A percentile compares a stretch with the other conserved stretches of the same genome.
phyloP scores from a whole-genome alignment of 2,329 filamentous ascomycete species.

The Aspergillus ochraceoroseus region DNA sequence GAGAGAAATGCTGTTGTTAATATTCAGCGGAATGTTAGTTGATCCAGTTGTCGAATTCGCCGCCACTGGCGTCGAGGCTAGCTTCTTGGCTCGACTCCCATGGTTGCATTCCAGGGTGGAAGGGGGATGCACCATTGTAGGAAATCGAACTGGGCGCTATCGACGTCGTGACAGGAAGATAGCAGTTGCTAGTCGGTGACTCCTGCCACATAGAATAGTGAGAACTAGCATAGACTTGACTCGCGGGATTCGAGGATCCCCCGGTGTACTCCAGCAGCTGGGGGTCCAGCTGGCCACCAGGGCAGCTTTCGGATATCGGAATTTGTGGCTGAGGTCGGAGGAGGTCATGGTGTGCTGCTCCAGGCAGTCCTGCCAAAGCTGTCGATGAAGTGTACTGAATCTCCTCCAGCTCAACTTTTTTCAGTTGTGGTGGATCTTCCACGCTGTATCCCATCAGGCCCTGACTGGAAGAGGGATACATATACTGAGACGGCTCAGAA shows the following conservation, averaged over 20 bases:
- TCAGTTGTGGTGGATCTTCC: conserved; percentile 43
- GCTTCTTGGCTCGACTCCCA: conserved; percentile 39
- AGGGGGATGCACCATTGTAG: conserved; percentile 16
- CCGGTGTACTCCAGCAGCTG: conserved; percentile 36
- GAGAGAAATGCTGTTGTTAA: conserved; percentile 5
- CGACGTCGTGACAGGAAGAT: conserved; percentile 18
- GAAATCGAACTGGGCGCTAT: conserved; percentile 16
- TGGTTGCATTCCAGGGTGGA: conserved; percentile 27
- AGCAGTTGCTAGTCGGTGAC: conserved; percentile 17
- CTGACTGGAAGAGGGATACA: conserved; percentile 47
- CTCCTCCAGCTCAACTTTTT: conserved; percentile 31
- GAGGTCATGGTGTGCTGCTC: conserved; percentile 42
- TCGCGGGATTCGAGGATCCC: conserved; percentile 16
- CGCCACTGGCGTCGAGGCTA: conserved; percentile 37
- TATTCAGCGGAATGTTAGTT: conserved; percentile 23
- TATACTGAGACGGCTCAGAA: conserved; percentile 48
- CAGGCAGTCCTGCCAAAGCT: conserved; percentile 43
- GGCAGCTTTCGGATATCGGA: conserved; percentile 22
- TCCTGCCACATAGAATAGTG: conserved; percentile 26
- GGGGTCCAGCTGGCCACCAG: conserved; percentile 41
- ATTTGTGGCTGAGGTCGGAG: conserved; percentile 33
- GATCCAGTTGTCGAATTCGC: conserved; percentile 48
- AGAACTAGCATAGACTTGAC: conserved; percentile 15
- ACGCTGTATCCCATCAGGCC: conserved; percentile 34
- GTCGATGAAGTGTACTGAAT: conserved; percentile 31